These are phyloP conservation scores for Juglanconis oblonga DNA, from an alignment of 2,329 filamentous ascomycete genomes.

Conservation along the genomic window DNA sequence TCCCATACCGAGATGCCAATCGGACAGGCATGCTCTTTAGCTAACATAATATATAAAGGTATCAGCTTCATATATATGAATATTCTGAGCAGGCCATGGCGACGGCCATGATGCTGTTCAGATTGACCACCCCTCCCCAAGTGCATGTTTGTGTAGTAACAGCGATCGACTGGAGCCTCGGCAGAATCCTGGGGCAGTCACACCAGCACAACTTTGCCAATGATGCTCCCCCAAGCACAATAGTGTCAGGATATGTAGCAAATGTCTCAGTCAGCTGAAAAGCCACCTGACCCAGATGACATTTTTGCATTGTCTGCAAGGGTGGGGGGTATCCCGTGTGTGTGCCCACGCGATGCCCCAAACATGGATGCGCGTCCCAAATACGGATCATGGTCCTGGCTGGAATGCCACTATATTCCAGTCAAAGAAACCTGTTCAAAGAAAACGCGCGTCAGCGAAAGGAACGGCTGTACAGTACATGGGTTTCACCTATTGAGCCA, in stretches of 20 bases:
- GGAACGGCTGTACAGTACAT: neutral
- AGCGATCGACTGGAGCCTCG: neutral
- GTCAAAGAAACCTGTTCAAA: slow-evolving; percentile 1
- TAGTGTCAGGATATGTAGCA: neutral
- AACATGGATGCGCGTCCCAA: neutral
- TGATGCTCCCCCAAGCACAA: neutral
- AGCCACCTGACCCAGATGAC: neutral
- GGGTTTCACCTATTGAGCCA: slow-evolving; percentile 8
- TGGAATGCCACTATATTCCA: slow-evolving; percentile 9
- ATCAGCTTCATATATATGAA: neutral
- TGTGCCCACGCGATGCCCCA: neutral
- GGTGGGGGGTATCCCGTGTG: neutral
- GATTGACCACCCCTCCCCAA: neutral
- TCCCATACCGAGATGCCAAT: neutral
- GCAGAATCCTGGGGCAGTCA: neutral
- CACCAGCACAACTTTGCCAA: neutral
- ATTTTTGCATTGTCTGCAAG: neutral
- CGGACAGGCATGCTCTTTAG: neutral
- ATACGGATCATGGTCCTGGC: neutral
- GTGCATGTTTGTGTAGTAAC: neutral
- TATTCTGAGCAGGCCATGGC: no score
- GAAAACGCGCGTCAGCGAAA: slow-evolving; percentile 10
- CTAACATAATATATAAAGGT: neutral
- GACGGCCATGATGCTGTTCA: no score
- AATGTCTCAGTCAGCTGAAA: neutral